phyloP scores from a whole-genome alignment of 148 eudicot species.

The Chenopodium suecicum region DNA sequence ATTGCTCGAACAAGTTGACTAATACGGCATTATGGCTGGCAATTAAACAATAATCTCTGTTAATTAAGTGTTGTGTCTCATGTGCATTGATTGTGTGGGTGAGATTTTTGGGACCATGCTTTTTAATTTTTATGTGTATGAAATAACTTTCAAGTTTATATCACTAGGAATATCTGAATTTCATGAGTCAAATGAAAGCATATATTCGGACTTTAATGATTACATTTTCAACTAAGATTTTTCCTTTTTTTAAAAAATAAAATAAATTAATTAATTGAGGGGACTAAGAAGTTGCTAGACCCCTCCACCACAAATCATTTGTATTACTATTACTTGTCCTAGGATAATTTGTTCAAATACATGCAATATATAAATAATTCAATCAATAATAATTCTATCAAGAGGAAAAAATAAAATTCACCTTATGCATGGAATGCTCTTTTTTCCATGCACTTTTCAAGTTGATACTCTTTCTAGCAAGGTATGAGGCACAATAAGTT shows the following conservation, averaged over 20 bases:
- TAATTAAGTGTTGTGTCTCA: background rate
- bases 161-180: background rate
- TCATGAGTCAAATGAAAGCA: conserved; percentile 12
- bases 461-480: too few relatives aligned
- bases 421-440: too few relatives aligned
- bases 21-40: conserved; percentile 12
- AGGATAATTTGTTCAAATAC: background rate
- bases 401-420: too few relatives aligned
- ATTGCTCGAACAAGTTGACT: conserved; percentile 17
- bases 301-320: conserved; percentile 14
- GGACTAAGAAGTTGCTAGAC: background rate
- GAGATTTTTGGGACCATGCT: conserved; percentile 12
- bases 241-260: too few relatives aligned
- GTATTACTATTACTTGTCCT: background rate
- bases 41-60: conserved; percentile 5
- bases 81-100: conserved; percentile 22
- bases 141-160: background rate
- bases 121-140: background rate
- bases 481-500: too few relatives aligned
- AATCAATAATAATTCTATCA: background rate
- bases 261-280: too few relatives aligned
- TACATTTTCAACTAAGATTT: background rate
- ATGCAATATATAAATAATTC: too few relatives aligned
- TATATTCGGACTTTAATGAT: background rate
- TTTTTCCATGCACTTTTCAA: too few relatives aligned